Percentiles rank a stretch among this genome's conserved stretches.
Conservation (phyloP, 2,329 filamentous ascomycete genomes). For the Aspergillus novoparasiticus region DNA sequence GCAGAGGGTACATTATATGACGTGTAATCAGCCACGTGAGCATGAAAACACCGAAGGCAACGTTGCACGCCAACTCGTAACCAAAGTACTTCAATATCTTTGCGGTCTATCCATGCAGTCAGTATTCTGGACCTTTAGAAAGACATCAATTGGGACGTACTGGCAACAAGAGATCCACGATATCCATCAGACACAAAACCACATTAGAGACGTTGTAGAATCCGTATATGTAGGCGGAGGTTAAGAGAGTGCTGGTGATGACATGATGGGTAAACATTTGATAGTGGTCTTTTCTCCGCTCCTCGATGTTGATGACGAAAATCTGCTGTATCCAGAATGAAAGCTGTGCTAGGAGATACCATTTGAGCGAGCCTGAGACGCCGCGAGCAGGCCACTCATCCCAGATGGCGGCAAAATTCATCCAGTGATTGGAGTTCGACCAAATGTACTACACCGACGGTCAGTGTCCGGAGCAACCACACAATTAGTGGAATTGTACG, state of each 20-base stretch:
- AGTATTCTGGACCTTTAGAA: not conserved
- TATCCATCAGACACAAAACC: slow-evolving; percentile 89
- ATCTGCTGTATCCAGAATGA: slow-evolving; percentile 95
- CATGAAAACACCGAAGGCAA: slow-evolving; percentile 83
- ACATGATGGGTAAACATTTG: slow-evolving; percentile 97
- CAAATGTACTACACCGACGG: slow-evolving; percentile 69
- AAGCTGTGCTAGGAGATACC: slow-evolving; percentile 87
- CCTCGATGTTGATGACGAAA: slow-evolving; percentile 90
- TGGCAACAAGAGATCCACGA: slow-evolving; percentile 85
- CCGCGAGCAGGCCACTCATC: slow-evolving; percentile 79
- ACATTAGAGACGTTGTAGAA: slow-evolving; percentile 85
- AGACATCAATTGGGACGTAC: slow-evolving; percentile 54
- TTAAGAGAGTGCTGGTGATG: slow-evolving; percentile 80
- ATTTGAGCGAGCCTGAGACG: slow-evolving; percentile 74
- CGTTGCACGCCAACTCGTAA: slow-evolving; percentile 74
- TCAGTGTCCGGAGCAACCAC: not conserved
- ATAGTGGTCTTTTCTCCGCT: slow-evolving; percentile 88
- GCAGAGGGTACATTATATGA: slow-evolving; percentile 75
- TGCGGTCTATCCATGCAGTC: slow-evolving; percentile 61
- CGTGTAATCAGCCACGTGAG: slow-evolving; percentile 80
- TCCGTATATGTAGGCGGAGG: slow-evolving; percentile 81
- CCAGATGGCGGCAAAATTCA: slow-evolving; percentile 79
- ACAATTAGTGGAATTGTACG: slow-evolving; percentile 32
- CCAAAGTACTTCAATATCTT: slow-evolving; percentile 93
- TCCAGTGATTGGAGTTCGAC: slow-evolving; percentile 74